phyloP scores from a whole-genome alignment of 2,329 filamentous ascomycete genomes.

The Bertia moriformis region DNA sequence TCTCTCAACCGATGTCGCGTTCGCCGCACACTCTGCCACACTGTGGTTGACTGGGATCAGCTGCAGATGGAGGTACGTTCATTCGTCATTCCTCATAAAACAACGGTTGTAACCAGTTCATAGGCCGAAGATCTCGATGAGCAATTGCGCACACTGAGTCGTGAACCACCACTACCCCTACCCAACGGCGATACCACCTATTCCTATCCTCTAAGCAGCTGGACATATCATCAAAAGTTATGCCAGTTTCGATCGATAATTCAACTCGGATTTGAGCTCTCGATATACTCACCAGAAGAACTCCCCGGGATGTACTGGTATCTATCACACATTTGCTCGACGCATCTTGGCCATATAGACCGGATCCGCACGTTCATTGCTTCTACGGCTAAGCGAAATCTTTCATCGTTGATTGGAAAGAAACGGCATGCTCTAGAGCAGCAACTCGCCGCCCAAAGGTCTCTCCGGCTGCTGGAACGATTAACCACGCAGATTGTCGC shows the following conservation, averaged over 20 bases:
- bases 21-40: slow-evolving; percentile 76
- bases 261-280: slow-evolving; percentile 85
- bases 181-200: slow-evolving; percentile 38
- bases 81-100: neutral
- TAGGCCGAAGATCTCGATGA: slow-evolving; percentile 53
- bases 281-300: slow-evolving; percentile 77
- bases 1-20: slow-evolving; percentile 85
- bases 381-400: slow-evolving; percentile 1
- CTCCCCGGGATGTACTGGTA: slow-evolving; percentile 85
- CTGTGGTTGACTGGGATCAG: slow-evolving; percentile 68
- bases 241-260: slow-evolving; percentile 74
- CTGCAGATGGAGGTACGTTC: slow-evolving; percentile 58
- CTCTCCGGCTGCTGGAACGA: slow-evolving; percentile 8
- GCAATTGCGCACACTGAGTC: slow-evolving; percentile 42
- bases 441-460: slow-evolving; percentile 11
- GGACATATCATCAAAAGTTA: slow-evolving; percentile 85
- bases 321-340: slow-evolving; percentile 57
- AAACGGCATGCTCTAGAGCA: neutral
- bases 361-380: slow-evolving; percentile 56
- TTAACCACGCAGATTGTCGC: neutral
- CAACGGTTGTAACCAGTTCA: slow-evolving; percentile 11
- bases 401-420: slow-evolving; percentile 2
- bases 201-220: slow-evolving; percentile 66
- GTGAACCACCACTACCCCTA: slow-evolving; percentile 44
- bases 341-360: slow-evolving; percentile 54